A percentile compares a stretch with the other conserved stretches of the same genome.
These are phyloP conservation scores for Eucalyptus virginea DNA, from an alignment of 345 rosid genomes.

Conservation along the genomic window DNA sequence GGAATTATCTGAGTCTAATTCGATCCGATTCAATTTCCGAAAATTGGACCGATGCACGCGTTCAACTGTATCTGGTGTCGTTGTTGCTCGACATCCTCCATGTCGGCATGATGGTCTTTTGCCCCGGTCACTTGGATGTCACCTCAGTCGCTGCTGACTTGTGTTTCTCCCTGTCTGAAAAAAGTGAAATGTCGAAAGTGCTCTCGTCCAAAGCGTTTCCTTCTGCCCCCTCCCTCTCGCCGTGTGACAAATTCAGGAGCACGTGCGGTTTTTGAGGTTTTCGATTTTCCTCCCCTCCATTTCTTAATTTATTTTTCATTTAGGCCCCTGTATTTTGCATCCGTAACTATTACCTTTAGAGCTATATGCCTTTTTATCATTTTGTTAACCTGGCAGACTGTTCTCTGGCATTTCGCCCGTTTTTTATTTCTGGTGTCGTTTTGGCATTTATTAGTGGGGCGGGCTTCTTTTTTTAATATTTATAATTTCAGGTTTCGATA, in stretches of 20 bases:
- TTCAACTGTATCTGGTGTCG: not conserved
- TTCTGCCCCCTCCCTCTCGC: no score
- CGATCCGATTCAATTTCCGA: rapidly evolving
- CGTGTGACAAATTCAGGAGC: not conserved
- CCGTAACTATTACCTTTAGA: not conserved
- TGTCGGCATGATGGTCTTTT: not conserved
- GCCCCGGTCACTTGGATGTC: not conserved
- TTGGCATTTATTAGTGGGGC: not conserved
- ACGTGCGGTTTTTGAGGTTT: not conserved
- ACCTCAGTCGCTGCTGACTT: not conserved
- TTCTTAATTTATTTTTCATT: not conserved
- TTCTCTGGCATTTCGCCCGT: not conserved
- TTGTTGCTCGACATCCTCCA: not conserved
- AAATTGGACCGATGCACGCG: not conserved
- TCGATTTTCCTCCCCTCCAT: not conserved
- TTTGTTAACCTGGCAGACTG: not conserved
- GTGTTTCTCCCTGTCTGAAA: no score
- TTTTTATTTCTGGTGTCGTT: not conserved
- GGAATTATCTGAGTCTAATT: no score
- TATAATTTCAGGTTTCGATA: not conserved
- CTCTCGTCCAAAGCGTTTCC: not conserved
- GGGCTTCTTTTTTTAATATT: not conserved
- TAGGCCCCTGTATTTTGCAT: not conserved
- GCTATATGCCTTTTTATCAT: not conserved
- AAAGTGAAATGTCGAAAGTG: not conserved